phyloP scores from a whole-genome alignment of 305 asterid genomes.

The Salvia sclarea region DNA sequence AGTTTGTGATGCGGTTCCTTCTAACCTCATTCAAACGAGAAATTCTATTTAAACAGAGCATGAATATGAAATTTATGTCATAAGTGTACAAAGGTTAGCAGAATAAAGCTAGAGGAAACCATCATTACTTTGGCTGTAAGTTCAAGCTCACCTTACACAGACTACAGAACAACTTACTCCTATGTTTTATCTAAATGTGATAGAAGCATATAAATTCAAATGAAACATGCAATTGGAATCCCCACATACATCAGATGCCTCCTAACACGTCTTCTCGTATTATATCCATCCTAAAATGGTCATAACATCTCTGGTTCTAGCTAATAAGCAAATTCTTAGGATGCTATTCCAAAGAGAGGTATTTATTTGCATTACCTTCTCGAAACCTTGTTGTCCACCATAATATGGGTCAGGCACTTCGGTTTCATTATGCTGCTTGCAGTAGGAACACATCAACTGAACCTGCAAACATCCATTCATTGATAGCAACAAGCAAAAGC shows the following conservation, averaged over 20 bases:
- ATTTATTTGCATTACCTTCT: constrained; percentile 55
- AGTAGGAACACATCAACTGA: constrained; percentile 78
- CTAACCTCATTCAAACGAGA: not conserved
- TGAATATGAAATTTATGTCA: not conserved
- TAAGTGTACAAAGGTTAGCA: not conserved
- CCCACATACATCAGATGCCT: too few species aligned
- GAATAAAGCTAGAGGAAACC: not conserved
- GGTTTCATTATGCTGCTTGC: constrained; percentile 72
- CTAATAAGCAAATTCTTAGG: not conserved
- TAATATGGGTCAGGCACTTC: constrained; percentile 94
- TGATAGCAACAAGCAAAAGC: not conserved
- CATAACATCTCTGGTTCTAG: not conserved
- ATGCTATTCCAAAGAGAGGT: not conserved
- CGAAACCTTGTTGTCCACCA: constrained; percentile 86
- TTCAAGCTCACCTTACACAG: too few species aligned
- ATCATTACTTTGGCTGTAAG: not conserved
- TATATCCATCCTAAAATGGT: not conserved
- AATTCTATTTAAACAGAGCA: not conserved
- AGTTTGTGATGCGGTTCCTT: not conserved
- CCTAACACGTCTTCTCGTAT: too few species aligned
- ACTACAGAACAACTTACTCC: not conserved
- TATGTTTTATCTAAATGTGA: not conserved
- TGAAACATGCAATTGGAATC: not conserved
- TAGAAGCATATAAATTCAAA: not conserved
- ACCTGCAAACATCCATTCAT: constrained; percentile 42